Evolutionary conservation across 192 early-diverging fungal species (phyloP), one percentile per base, ranked within the genome.

Genomic region (Backusella westeae): DNA sequence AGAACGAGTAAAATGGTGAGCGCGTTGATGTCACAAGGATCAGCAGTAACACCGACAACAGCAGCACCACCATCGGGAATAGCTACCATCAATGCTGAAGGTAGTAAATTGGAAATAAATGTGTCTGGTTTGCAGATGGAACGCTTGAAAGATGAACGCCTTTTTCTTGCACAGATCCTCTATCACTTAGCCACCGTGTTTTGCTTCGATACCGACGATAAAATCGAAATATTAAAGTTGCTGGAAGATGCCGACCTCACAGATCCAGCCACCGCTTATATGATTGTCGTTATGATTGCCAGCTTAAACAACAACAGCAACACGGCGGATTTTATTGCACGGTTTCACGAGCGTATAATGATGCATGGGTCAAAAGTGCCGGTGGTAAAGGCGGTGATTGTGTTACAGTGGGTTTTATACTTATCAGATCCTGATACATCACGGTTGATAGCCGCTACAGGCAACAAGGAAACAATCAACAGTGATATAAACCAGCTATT

Each of bases 391-490:
- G 77, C 81, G 35, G 73, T 75, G 0, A 77, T 91, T 26, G 78
- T 87, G 66, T 78, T 92, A 36, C 90, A 94, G 78, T 91, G 90
- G 88, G 74, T 85, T 34, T 78, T 91, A 17, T 88, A 71, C 12
- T 34, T 71, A 34, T 49, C 39, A 46, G 26, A 71, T 15, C 70
- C 70, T 88, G 75, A 80, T 85, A 35, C 79, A 86, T 70, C 81
- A 87, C 79, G 23, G 32, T 6, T 19, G 34, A 29, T 34, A 10
- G 35, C 29, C 10, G 19, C 41, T 29, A 42, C 23, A 29, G 29
- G n/a, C 0, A 42, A 44, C 39, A 42, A n/a, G 17, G 44, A 67
- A 8, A 10, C 21, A 34, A 34, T 21, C 6, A 26, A 42, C 32
- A 29, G 8, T 3, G 77, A 87, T 4, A 69, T 91, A n/a, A 83